Percentiles rank a stretch among this genome's conserved stretches.
Conservation (phyloP, 257 asterid genomes). For the Nicotiana benthamiana region DNA sequence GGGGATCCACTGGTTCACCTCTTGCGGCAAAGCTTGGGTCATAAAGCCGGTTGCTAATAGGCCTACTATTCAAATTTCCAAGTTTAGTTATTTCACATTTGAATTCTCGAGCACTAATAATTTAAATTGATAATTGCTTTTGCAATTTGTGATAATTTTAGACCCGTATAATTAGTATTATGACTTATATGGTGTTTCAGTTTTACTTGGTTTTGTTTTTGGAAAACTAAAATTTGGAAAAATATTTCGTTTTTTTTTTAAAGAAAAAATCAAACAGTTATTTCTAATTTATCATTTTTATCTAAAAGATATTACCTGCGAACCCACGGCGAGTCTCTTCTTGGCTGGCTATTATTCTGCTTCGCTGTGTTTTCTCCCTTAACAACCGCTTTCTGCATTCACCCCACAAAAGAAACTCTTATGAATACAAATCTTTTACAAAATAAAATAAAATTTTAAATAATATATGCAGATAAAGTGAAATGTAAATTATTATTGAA, state of each 20-base stretch:
- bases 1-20: slow-evolving; percentile 6
- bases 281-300: not conserved
- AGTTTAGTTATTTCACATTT: not conserved
- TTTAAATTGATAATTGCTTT: not conserved
- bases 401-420: not conserved
- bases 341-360: not conserved
- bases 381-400: not conserved
- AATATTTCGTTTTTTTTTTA: too few relatives aligned
- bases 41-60: not conserved
- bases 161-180: too few relatives aligned
- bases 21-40: not conserved
- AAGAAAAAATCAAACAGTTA: too few relatives aligned
- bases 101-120: not conserved
- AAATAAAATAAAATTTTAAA: not conserved
- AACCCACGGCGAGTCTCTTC: not conserved
- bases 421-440: not conserved
- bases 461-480: not conserved
- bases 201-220: too few relatives aligned
- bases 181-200: too few relatives aligned
- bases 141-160: not conserved
- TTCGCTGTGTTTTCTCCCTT: not conserved
- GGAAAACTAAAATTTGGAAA: too few relatives aligned
- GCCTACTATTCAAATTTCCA: not conserved
- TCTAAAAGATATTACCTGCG: not conserved
- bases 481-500: not conserved